Evolutionary conservation across 805 yeast genomes (phyloP).

Genomic region (Hanseniaspora valbyensis): DNA sequence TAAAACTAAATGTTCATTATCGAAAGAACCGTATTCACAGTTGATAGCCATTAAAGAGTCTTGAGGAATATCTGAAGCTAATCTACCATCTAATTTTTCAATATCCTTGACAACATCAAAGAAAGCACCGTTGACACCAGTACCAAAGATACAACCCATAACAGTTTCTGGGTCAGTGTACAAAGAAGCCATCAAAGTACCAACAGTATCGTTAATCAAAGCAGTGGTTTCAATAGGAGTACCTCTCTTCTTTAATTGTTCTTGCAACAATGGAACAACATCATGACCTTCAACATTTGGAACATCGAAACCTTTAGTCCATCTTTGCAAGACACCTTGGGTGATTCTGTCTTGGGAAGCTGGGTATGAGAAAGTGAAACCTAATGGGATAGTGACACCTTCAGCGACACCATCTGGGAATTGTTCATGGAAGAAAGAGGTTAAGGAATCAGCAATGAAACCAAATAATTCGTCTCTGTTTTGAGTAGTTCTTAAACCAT

Average conservation of each 20-base stretch:
- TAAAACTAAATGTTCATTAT: constrained; percentile 69
- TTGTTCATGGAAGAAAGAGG: constrained; percentile 52
- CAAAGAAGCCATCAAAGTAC: constrained; percentile 90
- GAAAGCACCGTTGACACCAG: constrained; percentile 96
- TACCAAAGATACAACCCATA: constrained; percentile 94
- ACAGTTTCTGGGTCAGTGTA: constrained; percentile 79
- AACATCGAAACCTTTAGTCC: constrained; percentile 97
- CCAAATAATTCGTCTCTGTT: constrained; percentile 63
- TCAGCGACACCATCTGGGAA: constrained; percentile 55
- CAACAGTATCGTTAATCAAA: constrained; percentile 91
- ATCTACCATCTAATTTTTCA: constrained; percentile 68
- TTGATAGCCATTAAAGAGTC: constrained; percentile 85
- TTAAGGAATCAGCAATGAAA: constrained; percentile 75
- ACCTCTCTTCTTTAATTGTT: constrained; percentile 48
- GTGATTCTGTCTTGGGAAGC: constrained; percentile 73
- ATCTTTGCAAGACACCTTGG: constrained; percentile 78
- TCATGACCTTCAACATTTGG: constrained; percentile 87
- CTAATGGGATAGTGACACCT: constrained; percentile 53
- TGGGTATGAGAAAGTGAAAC: constrained; percentile 93
- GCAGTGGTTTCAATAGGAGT: constrained; percentile 84
- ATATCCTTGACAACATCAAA: constrained; percentile 63
- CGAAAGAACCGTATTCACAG: constrained; percentile 97
- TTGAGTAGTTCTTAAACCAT: constrained; percentile 62
- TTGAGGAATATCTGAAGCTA: constrained; percentile 50
- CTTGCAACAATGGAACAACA: constrained; percentile 83